Evolutionary conservation across 23 red algal genomes (phyloP), one percentile per base, ranked within the genome.

Genomic region (Gracilaria vermiculophylla): DNA sequence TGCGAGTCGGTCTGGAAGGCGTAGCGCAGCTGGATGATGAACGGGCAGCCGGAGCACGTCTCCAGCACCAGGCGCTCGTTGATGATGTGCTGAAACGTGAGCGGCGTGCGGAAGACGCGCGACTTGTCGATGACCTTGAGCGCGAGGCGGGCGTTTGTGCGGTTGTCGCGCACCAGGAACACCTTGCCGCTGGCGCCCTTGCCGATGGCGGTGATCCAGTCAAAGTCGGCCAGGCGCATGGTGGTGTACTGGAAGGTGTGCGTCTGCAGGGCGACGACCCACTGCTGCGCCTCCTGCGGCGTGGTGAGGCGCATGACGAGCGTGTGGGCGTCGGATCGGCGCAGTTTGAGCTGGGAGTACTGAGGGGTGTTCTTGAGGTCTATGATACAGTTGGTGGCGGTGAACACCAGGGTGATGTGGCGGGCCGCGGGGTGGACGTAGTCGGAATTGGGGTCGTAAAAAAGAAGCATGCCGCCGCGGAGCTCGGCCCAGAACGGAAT

Each of bases 1-100:
- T 88, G 81, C 32, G 83, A 82, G 47, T 94, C 86, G 56, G 92
- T 94, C 47, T 94, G 92, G 53, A 94, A 94, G 32, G 92, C 82
- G 62, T 89, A 94, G n/a, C 86, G 80, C 62, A 94, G 35, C 20
- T 94, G 81, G 42, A 94, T 76, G 52, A 89, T 40, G 51, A 94
- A 94, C n/a, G 92, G 92, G 44, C 79, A 76, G 20, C 84, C 92
- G 44, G 81, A 81, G 62, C 62, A 81, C 15, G 44, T 44, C 74
- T 94, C 81, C 52, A 94, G 65, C 9, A 89, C 81, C 35, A 94
- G 65, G 2, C 92, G 64, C 36, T 94, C 92, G 57, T 94, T 91
- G 51, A 91, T 72, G 76, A 91, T 60, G 51, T 91, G 87, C 20
- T 91, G 87, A 81, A 81, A 91, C 20, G 75, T 91, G 42, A 81